Base-by-base conservation (phyloP, 164 flowering plant species). In the Akebia trifoliata region DNA sequence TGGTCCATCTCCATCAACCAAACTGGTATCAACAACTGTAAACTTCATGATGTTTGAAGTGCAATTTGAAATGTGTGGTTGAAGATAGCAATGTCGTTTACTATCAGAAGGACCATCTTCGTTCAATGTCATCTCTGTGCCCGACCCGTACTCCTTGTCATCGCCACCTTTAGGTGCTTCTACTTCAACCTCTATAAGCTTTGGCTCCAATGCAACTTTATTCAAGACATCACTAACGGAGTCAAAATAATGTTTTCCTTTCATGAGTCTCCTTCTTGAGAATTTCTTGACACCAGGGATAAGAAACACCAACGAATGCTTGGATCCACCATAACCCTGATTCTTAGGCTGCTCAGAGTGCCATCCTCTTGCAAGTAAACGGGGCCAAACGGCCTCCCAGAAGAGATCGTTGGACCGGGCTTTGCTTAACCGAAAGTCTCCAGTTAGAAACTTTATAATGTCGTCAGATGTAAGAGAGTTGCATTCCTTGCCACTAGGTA, bases 341-440 rank as follows among this genome's bases (percentile, higher is more conserved):
- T 72, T 53, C 55, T 74, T 79, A 11, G 95, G 95, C 72, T 90
- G 87, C 80, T 84, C 95, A 22, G 99, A 90, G 32, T 87, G 95
- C 99, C 99, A 94, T 1, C 99, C 99, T 65, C 87, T 74, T 36
- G 89, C 97, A 8, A 94, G 78, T 56, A 94, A 64, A 54, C 99
- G 96, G 52, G 99, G 99, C 99, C 99, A 94, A 57, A 94, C 95
- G 8, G 99, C 97, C 70, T 94, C 99, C 99, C 99, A 94, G 47
- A 94, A 94, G 37, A 94, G 76, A 64, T 94, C 96, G 66, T 60
- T 86, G 18, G 95, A 81, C 38, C 81, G 70, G 9, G 91, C 86
- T 78, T 94, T 94, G 83, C 99, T 94, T 31, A 94, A 63, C 15
- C 99, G 73, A 63, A 78, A 83, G 65, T 73, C 86, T 17, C 93